Percentiles rank a stretch among this genome's conserved stretches.
These are phyloP conservation scores for Phyllosticta citriasiana DNA, from an alignment of 2,329 filamentous ascomycete genomes.

Conservation along the genomic window DNA sequence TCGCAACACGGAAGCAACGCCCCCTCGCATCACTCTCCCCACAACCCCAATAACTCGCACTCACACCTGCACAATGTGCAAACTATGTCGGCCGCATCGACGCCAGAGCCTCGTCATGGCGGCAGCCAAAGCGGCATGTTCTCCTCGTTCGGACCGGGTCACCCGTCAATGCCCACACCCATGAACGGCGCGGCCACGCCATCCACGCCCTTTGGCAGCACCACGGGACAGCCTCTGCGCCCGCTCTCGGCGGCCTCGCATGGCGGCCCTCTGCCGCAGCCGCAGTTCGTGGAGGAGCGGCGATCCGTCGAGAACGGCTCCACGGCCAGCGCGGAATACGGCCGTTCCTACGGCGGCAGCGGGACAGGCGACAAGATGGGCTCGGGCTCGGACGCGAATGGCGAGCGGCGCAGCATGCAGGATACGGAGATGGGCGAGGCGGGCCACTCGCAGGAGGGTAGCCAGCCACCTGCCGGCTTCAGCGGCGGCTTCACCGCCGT, in stretches of 20 bases:
- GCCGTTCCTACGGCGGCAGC: constrained; percentile 12
- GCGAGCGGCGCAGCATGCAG: constrained; percentile 17
- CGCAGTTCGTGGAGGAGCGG: constrained; percentile 11
- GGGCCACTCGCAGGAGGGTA: not conserved
- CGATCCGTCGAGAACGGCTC: constrained; percentile 14
- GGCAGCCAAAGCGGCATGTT: constrained; percentile 14
- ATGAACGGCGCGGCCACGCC: constrained; percentile 17
- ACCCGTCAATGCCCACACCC: constrained; percentile 18
- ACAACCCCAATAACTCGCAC: constrained; percentile 12
- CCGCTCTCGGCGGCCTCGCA: constrained; percentile 20
- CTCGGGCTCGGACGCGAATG: constrained; percentile 21
- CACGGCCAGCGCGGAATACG: constrained; percentile 19
- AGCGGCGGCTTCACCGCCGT: constrained; percentile 26
- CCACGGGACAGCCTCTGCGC: constrained; percentile 17
- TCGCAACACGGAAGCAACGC: constrained; percentile 11
- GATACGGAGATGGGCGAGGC: constrained; percentile 32
- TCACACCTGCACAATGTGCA: constrained; percentile 15
- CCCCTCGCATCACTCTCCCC: constrained; percentile 14
- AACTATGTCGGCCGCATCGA: constrained; percentile 25
- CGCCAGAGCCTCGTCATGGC: constrained; percentile 23
- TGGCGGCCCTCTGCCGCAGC: constrained; percentile 11
- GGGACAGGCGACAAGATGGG: constrained; percentile 10
- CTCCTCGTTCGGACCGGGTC: constrained; percentile 17
- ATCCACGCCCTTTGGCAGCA: constrained; percentile 10
- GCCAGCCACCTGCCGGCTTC: not conserved